A percentile compares a stretch with the other conserved stretches of the same genome.
Conservation (phyloP, 306 rosid species). For the Trichosanthes cucumerina region DNA sequence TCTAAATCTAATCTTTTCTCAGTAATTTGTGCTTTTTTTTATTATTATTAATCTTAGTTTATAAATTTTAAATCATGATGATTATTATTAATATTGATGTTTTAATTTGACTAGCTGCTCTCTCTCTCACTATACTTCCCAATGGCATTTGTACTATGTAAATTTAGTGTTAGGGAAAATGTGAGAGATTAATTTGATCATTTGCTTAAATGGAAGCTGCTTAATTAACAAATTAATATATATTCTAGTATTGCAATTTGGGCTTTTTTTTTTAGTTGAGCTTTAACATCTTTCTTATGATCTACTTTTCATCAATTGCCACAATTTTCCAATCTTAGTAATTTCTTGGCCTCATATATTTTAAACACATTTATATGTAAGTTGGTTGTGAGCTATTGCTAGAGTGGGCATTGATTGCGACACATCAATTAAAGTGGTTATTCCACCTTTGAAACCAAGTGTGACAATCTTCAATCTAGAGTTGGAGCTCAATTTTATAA, state of each 20-base stretch:
- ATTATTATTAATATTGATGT: not conserved
- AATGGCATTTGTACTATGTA: not conserved
- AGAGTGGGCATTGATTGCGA: not conserved
- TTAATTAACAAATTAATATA: not conserved
- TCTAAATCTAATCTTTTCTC: constrained; percentile 6
- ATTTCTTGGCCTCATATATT: not conserved
- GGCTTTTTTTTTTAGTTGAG: not conserved
- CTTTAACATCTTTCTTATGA: not conserved
- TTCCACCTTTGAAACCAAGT: not conserved
- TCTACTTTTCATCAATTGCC: not conserved
- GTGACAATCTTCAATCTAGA: not conserved
- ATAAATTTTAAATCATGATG: not conserved
- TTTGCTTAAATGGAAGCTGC: not conserved
- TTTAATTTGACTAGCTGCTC: not conserved
- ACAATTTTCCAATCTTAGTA: not conserved
- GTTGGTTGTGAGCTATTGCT: not conserved
- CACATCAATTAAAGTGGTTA: not conserved
- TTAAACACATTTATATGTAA: not conserved
- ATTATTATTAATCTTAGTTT: constrained; percentile 3
- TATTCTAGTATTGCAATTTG: not conserved
- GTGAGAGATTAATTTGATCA: not conserved
- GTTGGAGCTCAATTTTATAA: not conserved
- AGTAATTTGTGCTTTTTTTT: not conserved
- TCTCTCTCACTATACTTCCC: not conserved
- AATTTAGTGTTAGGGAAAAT: constrained; percentile 7